These are phyloP conservation scores for Herpetomonas muscarum DNA, from an alignment of 208 protist genomes.

Conservation along the genomic window DNA sequence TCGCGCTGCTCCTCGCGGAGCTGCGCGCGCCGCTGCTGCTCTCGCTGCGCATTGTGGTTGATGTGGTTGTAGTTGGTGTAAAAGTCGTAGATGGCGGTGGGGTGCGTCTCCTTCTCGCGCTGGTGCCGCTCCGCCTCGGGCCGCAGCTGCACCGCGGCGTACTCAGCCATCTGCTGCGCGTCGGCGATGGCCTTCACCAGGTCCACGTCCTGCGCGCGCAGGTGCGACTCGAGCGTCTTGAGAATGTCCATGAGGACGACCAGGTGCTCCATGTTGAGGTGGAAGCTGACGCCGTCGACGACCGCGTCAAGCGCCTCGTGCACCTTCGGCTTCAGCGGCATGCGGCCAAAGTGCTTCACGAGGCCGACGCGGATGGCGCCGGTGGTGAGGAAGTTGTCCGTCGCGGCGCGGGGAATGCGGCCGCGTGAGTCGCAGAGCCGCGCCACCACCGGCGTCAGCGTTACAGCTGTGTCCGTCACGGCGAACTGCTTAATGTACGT, in stretches of 20 bases:
- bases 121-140: slow-evolving; percentile 15
- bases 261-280: slow-evolving; percentile 53
- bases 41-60: background rate
- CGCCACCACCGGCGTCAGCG: slow-evolving; percentile 48
- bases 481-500: slow-evolving; percentile 66
- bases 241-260: slow-evolving; percentile 38
- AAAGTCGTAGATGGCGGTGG: background rate
- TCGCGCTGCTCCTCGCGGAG: no score
- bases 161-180: slow-evolving; percentile 46
- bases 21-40: background rate
- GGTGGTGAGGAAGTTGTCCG: slow-evolving; percentile 36
- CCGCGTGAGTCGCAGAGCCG: slow-evolving; percentile 29
- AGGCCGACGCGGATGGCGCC: slow-evolving; percentile 52
- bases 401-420: slow-evolving; percentile 10
- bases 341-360: slow-evolving; percentile 68
- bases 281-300: slow-evolving; percentile 49
- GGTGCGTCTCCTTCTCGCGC: background rate
- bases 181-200: slow-evolving; percentile 53
- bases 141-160: slow-evolving; percentile 47
- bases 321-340: slow-evolving; percentile 65
- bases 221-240: slow-evolving; percentile 35
- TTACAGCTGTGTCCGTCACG: slow-evolving; percentile 49
- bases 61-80: background rate
- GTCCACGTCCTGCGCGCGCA: slow-evolving; percentile 45
- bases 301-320: slow-evolving; percentile 59